Conservation (phyloP, 306 rosid species). For the Purshia tridentata region DNA sequence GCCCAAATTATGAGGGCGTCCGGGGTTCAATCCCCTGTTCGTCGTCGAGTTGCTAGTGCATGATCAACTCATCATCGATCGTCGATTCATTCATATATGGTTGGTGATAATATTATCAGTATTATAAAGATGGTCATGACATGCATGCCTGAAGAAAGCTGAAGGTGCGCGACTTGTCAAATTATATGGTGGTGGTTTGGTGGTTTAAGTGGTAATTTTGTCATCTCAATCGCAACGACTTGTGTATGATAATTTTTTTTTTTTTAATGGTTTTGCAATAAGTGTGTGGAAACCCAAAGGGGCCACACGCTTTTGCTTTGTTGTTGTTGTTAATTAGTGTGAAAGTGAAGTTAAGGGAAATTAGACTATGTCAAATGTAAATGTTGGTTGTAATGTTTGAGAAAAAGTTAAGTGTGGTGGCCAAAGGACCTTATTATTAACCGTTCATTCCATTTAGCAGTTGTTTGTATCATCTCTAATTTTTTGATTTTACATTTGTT, state of each 20-base stretch:
- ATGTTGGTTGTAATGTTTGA: slow-evolving; percentile 34
- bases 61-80: neutral
- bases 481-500: neutral
- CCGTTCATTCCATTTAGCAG: neutral
- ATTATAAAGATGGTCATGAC: neutral
- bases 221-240: neutral
- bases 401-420: slow-evolving; percentile 14
- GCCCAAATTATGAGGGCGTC: slow-evolving; percentile 49
- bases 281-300: slow-evolving; percentile 43
- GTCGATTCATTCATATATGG: neutral
- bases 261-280: slow-evolving; percentile 15
- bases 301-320: slow-evolving; percentile 29
- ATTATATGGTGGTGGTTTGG: neutral
- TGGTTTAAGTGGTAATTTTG: neutral
- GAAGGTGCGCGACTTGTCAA: slow-evolving; percentile 24
- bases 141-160: slow-evolving; percentile 30
- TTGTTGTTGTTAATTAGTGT: slow-evolving; percentile 7
- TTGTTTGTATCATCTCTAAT: neutral
- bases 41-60: slow-evolving; percentile 43
- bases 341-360: neutral
- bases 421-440: slow-evolving; percentile 34
- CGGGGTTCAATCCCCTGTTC: slow-evolving; percentile 57
- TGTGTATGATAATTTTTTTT: neutral
- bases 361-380: slow-evolving; percentile 33
- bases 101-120: neutral